A percentile compares a stretch with the other conserved stretches of the same genome.
phyloP scores from a whole-genome alignment of 31 red algal species.

The Asparagopsis taxiformis region DNA sequence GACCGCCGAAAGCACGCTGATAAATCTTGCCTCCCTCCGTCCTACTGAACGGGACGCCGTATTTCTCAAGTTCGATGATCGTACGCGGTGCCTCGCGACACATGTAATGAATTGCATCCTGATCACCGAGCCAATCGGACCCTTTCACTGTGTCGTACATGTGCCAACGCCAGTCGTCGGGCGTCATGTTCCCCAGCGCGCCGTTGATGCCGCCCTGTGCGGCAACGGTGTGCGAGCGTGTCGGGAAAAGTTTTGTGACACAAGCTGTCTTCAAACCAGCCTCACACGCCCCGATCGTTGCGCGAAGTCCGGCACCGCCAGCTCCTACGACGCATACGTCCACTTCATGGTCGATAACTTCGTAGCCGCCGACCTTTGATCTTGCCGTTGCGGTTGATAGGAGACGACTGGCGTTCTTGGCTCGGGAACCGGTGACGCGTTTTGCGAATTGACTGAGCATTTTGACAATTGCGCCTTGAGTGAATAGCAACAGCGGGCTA shows the following conservation, averaged over 20 bases:
- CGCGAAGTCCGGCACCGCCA: conserved; percentile 94
- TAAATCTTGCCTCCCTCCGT: conserved; percentile 93
- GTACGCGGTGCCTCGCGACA: conserved; percentile 87
- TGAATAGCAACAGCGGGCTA: no score
- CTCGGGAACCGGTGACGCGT: background rate
- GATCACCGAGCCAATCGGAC: conserved; percentile 95
- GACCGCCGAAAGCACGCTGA: conserved; percentile 97
- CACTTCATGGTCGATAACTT: conserved; percentile 77
- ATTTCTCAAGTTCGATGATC: conserved; percentile 92
- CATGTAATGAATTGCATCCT: conserved; percentile 99
- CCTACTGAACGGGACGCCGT: conserved; percentile 92
- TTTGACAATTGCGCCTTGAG: background rate
- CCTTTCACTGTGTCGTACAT: conserved; percentile 99
- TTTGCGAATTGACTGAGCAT: background rate
- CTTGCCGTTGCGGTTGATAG: conserved; percentile 35
- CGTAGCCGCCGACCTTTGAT: conserved; percentile 66
- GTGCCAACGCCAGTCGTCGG: conserved; percentile 99
- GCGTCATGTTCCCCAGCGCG: conserved; percentile 91
- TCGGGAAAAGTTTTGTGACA: conserved; percentile 96
- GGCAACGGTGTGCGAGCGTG: conserved; percentile 95
- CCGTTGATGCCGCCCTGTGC: conserved; percentile 98
- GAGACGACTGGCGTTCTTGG: background rate
- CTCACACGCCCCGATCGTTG: conserved; percentile 86
- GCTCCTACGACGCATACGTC: conserved; percentile 90
- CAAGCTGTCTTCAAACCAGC: conserved; percentile 81